Evolutionary conservation across 768 basidiomycete species (phyloP), one percentile per base, ranked within the genome.

Genomic region (Asterophora parasitica): DNA sequence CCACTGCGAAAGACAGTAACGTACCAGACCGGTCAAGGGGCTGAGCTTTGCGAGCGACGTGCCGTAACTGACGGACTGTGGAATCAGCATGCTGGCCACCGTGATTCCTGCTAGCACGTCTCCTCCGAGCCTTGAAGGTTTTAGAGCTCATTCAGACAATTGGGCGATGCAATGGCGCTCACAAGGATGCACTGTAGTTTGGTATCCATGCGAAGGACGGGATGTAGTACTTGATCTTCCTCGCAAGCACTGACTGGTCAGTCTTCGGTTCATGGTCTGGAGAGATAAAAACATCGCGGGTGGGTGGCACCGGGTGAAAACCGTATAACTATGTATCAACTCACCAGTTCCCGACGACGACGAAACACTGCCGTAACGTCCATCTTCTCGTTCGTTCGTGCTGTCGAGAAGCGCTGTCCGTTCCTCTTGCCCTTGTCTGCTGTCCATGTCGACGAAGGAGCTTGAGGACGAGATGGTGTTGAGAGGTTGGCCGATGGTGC

Each of bases 11-110:
- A 10, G 37, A 17, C 5, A 16, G 33, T 16, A 11, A 68, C 86
- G 54, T 59, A 90, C 88, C 60, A 97, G 69, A 42, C 94, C 94
- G 36, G 90, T 79, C 2, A 90, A 78, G 10, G 93, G 92, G 52
- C 81, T 87, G 33, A 96, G 69, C 55, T 88, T 82, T 13, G 93
- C 92, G 9, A 97, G 71, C 0, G 91, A 87, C 3, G 88, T 82
- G 7, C 91, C 94, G 60, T 97, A 96, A 63, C 88, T 91, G 62
- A 96, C 88, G 1, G 90, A 88, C 63, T 90, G 85, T 5, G 89
- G 88, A 59, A 90, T 86, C 36, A 90, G 73, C 77, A 90, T 86
- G 42, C 81, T 83, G 15, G 88, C 86, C 7, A 96, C 82, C 0
- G 92, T 92, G 23, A 92, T 59, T 13, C 93, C 94, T 20, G 89